These are phyloP conservation scores for Cladobotryum protrusum DNA, from an alignment of 2,329 filamentous ascomycete genomes.

Conservation along the genomic window DNA sequence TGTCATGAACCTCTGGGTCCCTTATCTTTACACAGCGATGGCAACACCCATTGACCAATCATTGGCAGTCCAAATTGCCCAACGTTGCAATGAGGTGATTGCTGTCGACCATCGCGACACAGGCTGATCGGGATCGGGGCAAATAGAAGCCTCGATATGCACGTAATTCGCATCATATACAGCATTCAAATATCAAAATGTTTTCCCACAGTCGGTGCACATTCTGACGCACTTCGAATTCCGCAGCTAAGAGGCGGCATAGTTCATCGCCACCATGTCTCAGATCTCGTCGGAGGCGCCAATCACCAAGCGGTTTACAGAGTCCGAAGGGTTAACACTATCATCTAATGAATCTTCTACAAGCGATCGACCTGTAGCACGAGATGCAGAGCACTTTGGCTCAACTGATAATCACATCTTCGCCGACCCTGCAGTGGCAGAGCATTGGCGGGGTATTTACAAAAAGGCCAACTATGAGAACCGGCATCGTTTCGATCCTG, in stretches of 20 bases:
- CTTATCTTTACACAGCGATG: neutral
- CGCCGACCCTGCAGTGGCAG: conserved; percentile 43
- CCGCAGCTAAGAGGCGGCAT: neutral
- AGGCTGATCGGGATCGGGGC: neutral
- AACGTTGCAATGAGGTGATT: conserved; percentile 9
- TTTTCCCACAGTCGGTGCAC: neutral
- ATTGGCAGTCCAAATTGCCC: neutral
- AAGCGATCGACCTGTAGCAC: conserved; percentile 11
- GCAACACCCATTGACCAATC: no score
- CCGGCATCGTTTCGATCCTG: conserved; percentile 52
- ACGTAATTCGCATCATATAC: no score
- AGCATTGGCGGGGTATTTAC: conserved; percentile 48
- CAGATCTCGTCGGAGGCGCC: neutral
- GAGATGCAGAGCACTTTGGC: conserved; percentile 4
- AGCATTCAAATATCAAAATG: no score
- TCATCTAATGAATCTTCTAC: conserved; percentile 1
- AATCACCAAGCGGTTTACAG: neutral
- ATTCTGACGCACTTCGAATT: neutral
- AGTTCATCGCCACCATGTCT: conserved; percentile 3
- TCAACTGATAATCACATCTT: conserved; percentile 37
- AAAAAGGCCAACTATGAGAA: conserved; percentile 55
- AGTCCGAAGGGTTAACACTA: neutral
- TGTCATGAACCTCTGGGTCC: neutral
- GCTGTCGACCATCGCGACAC: conserved; percentile 7
- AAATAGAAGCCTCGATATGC: no score